A percentile compares a stretch with the other conserved stretches of the same genome.
phyloP scores from a whole-genome alignment of 768 basidiomycete genomes.

The Jaapia argillacea region DNA sequence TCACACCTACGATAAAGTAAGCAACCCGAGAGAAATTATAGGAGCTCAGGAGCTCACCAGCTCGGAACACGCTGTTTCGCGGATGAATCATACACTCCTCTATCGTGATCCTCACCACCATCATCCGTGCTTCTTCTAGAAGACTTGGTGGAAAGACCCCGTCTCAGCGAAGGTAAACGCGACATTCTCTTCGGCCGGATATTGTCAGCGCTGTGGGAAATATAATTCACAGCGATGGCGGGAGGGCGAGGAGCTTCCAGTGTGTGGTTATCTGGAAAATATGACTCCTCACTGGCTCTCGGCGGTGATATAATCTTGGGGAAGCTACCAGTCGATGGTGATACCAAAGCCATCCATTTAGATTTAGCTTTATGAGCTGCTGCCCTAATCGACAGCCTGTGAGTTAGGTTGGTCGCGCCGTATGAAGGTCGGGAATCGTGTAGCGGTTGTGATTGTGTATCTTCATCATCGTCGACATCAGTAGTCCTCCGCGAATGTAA shows the following conservation, averaged over 20 bases:
- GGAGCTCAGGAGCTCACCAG: slow-evolving; percentile 39
- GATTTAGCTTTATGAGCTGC: slow-evolving; percentile 47
- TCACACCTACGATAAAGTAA: slow-evolving; percentile 52
- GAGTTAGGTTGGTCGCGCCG: slow-evolving; percentile 11
- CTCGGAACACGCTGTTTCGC: slow-evolving; percentile 77
- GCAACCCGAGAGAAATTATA: background rate
- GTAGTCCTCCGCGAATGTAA: background rate
- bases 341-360: slow-evolving; percentile 41
- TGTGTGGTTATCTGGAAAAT: too few species aligned
- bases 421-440: slow-evolving; percentile 3
- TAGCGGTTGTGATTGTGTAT: background rate
- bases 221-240: too few species aligned
- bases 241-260: too few species aligned
- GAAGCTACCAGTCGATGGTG: slow-evolving; percentile 14
- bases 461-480: background rate
- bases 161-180: background rate
- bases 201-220: too few species aligned
- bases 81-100: slow-evolving; percentile 74
- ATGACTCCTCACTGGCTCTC: too few species aligned
- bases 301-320: too few species aligned
- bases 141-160: slow-evolving; percentile 7
- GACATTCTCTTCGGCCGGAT: background rate
- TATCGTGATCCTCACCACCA: slow-evolving; percentile 31
- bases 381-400: slow-evolving; percentile 25
- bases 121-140: slow-evolving; percentile 21